phyloP scores from a whole-genome alignment of 2,329 filamentous ascomycete genomes.

The Phoma herbarum region DNA sequence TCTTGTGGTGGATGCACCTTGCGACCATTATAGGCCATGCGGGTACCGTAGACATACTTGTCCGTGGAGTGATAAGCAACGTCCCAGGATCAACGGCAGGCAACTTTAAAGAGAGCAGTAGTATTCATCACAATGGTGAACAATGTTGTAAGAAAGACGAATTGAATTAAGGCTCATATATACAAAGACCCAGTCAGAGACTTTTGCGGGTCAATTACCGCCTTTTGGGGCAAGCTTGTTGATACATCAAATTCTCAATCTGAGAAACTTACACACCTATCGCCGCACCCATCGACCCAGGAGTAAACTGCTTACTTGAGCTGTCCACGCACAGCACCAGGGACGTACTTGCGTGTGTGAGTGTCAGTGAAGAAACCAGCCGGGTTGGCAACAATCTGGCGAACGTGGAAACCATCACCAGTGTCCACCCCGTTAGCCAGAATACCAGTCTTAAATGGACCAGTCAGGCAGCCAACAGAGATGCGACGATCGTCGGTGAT shows the following conservation, averaged over 20 bases:
- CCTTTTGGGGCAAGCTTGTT: neutral
- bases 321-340: conserved; percentile 64
- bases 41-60: too few species aligned
- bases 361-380: conserved; percentile 62
- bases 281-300: neutral
- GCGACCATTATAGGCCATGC: too few species aligned
- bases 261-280: neutral
- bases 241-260: neutral
- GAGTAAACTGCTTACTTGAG: conserved; percentile 1
- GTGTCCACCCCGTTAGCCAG: conserved; percentile 53
- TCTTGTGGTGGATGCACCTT: too few species aligned
- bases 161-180: neutral
- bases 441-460: conserved; percentile 41
- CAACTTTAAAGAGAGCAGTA: too few species aligned
- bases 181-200: conserved; percentile 6
- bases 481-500: conserved; percentile 34
- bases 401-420: conserved; percentile 59
- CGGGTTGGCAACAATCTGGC: conserved; percentile 62
- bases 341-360: conserved; percentile 59
- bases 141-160: neutral
- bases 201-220: conserved; percentile 1
- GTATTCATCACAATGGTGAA: too few species aligned
- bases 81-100: too few species aligned
- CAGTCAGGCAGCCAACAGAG: conserved; percentile 40
- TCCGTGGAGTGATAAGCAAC: too few species aligned